These are phyloP conservation scores for Bruguiera hainesii DNA, from an alignment of 441 rosid species.

Conservation along the genomic window DNA sequence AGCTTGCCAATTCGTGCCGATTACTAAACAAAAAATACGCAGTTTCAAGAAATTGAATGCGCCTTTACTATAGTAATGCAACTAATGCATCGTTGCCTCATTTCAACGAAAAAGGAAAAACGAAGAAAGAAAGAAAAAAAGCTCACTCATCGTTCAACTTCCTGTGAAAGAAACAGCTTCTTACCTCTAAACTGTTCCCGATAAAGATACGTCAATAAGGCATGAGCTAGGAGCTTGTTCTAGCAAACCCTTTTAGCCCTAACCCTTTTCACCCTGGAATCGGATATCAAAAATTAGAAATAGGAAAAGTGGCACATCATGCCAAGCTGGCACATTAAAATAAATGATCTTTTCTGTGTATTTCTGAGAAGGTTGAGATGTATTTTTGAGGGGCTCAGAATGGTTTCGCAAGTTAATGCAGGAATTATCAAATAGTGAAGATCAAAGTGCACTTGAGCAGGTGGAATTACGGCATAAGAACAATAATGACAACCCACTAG, in stretches of 20 bases:
- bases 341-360: neutral
- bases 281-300: constrained; percentile 2
- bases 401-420: neutral
- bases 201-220: neutral
- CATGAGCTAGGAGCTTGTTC: constrained; percentile 13
- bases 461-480: too few species aligned
- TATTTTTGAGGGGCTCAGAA: neutral
- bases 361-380: neutral
- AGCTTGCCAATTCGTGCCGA: too few species aligned
- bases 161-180: neutral
- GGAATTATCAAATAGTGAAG: too few species aligned
- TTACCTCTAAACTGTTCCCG: constrained; percentile 4
- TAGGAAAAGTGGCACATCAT: neutral
- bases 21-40: too few species aligned
- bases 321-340: neutral
- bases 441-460: too few species aligned
- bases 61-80: too few species aligned
- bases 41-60: too few species aligned
- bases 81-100: too few species aligned
- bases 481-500: too few species aligned
- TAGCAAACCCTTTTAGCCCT: constrained; percentile 13
- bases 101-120: too few species aligned
- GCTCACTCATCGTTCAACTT: neutral
- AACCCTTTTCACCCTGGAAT: constrained; percentile 36
- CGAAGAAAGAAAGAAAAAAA: too few species aligned